Percentiles rank a stretch among this genome's conserved stretches.
Evolutionary conservation across 495 filamentous ascomycete species (phyloP).

Genomic region (Copromyces sp.): DNA sequence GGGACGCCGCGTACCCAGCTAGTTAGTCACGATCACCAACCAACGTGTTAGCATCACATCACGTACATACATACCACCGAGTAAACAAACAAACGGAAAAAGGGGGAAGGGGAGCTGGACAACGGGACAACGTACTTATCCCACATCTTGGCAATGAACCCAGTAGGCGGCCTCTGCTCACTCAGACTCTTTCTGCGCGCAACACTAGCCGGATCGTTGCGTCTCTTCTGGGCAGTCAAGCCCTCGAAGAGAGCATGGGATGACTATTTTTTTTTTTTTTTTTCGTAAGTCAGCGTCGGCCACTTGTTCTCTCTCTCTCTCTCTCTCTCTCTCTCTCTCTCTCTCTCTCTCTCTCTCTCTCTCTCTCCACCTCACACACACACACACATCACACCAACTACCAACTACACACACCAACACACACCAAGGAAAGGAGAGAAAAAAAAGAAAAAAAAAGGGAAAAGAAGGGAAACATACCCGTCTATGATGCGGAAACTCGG

Average conservation of each 20-base stretch:
- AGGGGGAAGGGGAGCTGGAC: no score
- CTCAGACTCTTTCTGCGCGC: conserved; percentile 34
- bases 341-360: no score
- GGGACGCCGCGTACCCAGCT: neutral
- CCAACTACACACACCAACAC: no score
- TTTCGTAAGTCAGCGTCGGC: no score
- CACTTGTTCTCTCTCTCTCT: no score
- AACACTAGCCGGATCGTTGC: conserved; percentile 24
- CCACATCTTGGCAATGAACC: conserved; percentile 39
- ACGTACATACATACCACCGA: no score
- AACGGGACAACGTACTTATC: conserved; percentile 22
- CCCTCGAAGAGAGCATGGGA: conserved; percentile 32
- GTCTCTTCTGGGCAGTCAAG: conserved; percentile 35
- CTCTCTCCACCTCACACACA: no score
- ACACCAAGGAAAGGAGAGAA: no score
- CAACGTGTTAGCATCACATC: neutral
- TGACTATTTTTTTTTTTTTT: conserved; percentile 10
- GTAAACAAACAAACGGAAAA: no score
- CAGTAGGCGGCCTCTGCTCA: conserved; percentile 32
- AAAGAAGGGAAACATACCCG: neutral
- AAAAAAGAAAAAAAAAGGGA: neutral
- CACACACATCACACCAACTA: no score
- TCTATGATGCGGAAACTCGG: neutral
- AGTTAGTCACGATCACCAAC: neutral
- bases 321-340: no score